A percentile compares a stretch with the other conserved stretches of the same genome.
phyloP scores from a whole-genome alignment of 108 stramenopile species.

The Nitzschia palea region DNA sequence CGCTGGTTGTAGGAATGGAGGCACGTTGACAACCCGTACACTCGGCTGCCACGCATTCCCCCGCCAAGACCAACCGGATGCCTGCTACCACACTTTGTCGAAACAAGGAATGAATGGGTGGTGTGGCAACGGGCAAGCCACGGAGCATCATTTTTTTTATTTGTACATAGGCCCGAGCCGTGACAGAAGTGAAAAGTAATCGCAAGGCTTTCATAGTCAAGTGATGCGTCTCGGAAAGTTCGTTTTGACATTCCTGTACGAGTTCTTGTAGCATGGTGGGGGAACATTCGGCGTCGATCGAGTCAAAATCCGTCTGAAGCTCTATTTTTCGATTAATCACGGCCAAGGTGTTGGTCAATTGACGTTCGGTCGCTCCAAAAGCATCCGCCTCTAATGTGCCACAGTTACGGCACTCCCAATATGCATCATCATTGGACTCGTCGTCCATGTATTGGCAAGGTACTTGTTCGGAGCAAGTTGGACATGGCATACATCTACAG shows the following conservation, averaged over 20 bases:
- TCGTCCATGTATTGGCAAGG: constrained; percentile 21
- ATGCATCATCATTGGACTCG: neutral
- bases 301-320: neutral
- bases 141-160: constrained; percentile 20
- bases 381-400: constrained; percentile 5
- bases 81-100: constrained; percentile 13
- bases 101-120: neutral
- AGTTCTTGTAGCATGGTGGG: constrained; percentile 15
- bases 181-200: constrained; percentile 13
- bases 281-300: neutral
- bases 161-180: constrained; percentile 18
- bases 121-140: neutral
- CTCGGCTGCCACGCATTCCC: constrained; percentile 27
- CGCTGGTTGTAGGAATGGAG: neutral
- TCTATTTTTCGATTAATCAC: constrained; percentile 7
- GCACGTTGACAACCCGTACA: constrained; percentile 17
- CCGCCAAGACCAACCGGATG: constrained; percentile 6
- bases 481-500: constrained; percentile 22
- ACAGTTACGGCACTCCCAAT: constrained; percentile 26
- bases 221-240: constrained; percentile 28
- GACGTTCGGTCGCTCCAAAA: neutral
- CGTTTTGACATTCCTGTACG: constrained; percentile 16
- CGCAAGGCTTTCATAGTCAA: constrained; percentile 33
- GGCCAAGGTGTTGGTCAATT: constrained; percentile 3
- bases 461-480: neutral